phyloP scores from a whole-genome alignment of 208 protist species.

The Wallacemonas sp. region DNA sequence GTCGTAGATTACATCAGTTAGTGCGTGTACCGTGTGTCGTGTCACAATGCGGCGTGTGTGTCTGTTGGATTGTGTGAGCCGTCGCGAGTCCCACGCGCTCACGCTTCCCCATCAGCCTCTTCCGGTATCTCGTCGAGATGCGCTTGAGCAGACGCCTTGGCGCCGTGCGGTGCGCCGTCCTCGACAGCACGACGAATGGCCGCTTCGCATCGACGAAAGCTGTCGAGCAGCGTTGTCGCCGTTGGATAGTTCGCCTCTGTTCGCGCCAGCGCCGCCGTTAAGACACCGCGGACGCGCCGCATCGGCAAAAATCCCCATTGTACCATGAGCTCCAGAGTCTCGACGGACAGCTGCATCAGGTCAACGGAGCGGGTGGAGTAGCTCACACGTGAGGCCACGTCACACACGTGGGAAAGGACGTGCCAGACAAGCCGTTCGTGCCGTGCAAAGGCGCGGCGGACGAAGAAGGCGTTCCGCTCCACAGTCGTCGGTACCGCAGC shows the following conservation, averaged over 20 bases:
- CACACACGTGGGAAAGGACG: constrained; percentile 2
- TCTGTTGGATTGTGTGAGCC: no score
- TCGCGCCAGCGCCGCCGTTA: not conserved
- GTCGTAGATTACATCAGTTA: no score
- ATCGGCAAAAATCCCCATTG: constrained; percentile 14
- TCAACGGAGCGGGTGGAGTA: constrained; percentile 33
- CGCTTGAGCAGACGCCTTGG: no score
- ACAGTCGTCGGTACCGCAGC: not conserved
- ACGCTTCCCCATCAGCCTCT: no score
- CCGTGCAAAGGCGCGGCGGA: constrained; percentile 18
- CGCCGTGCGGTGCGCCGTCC: no score
- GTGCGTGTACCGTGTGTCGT: no score
- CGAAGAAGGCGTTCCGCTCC: constrained; percentile 36
- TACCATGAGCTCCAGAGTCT: constrained; percentile 35
- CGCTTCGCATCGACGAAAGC: constrained; percentile 2
- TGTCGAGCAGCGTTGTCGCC: not conserved
- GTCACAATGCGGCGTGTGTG: no score
- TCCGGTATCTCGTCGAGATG: no score
- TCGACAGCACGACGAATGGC: no score
- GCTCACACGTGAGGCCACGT: constrained; percentile 7
- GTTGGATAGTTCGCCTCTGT: constrained; percentile 14
- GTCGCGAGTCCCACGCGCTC: no score
- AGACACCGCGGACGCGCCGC: not conserved
- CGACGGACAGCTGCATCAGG: constrained; percentile 36
- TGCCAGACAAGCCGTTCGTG: constrained; percentile 21